Base-by-base conservation (phyloP, 257 asterid genomes). In the Nicotiana tabacum region DNA sequence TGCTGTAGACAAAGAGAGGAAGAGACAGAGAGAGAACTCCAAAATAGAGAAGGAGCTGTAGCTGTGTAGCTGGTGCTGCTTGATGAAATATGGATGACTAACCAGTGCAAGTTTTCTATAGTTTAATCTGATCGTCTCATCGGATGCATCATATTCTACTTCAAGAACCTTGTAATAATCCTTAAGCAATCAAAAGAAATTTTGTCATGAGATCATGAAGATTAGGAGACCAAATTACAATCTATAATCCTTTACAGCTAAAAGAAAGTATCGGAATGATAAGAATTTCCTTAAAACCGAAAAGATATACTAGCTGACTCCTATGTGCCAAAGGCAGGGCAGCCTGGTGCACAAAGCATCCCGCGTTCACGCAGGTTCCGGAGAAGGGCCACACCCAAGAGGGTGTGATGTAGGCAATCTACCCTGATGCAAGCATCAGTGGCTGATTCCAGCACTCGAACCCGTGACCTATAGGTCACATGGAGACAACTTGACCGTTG, bases 31-130 rank as follows among this genome's bases (percentile, higher is more conserved):
- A 80, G 76, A 74, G 2, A 66, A 51, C 77, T 84, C 29, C 55
- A 76, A 81, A 35, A 79, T 77, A 80, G 85, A 35, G 37, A 4
- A 33, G 82, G 79, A 66, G 82, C 86, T 76, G 48, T 15, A 51
- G 80, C 64, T 51, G 43, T 76, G 46, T 27, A 48, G 80, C 46
- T 27, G 46, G 29, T 76, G 48, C 65, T 51, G 80, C 80, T 51
- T 1, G 29, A 76, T 29, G 80, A 76, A 76, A 51, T 76, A 76
- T 27, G 64, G 27, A 76, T 76, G 67, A 87, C 88, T 83, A 87
- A 89, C 96, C 96, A 92, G 84, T 77, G 96, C 96, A 67, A 90
- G 92, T 89, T 86, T 92, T 48, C 90, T 90, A 66, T 92, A 90
- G 86, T 84, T 89, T 77, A 90, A 83, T 76, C 92, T 90, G 84